Conservation (phyloP, 305 asterid genomes). For the Fraxinus sp. region DNA sequence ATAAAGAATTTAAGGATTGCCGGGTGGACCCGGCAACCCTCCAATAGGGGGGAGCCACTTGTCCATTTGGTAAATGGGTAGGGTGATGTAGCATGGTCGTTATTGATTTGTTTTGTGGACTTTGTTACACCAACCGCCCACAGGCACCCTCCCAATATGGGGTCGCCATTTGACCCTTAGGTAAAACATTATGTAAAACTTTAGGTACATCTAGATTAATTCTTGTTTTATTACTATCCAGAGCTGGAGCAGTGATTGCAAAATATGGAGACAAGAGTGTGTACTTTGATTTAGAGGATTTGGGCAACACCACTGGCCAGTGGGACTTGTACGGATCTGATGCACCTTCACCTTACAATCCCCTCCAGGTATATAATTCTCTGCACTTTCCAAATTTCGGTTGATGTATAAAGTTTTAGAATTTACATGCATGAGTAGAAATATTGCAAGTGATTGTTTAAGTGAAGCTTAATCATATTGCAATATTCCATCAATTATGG, state of each 20-base stretch:
- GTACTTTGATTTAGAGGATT: slow-evolving; percentile 94
- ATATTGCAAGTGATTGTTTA: neutral
- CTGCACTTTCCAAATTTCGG: neutral
- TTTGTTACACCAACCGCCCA: too few relatives aligned
- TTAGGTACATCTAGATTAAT: too few relatives aligned
- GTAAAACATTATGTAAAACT: too few relatives aligned
- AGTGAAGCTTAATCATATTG: neutral
- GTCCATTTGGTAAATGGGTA: too few relatives aligned
- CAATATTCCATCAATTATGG: neutral
- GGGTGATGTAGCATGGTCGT: neutral
- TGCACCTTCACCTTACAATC: slow-evolving; percentile 90
- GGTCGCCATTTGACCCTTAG: too few relatives aligned
- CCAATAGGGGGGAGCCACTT: too few relatives aligned
- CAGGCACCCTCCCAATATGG: too few relatives aligned
- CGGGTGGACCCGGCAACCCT: too few relatives aligned
- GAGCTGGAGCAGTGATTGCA: slow-evolving; percentile 81
- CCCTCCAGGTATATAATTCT: slow-evolving; percentile 60
- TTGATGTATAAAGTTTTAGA: neutral
- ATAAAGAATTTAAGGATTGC: neutral
- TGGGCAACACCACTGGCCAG: slow-evolving; percentile 93
- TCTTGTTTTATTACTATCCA: slow-evolving; percentile 17
- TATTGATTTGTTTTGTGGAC: neutral
- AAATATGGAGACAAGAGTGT: slow-evolving; percentile 94
- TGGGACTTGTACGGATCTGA: slow-evolving; percentile 99
- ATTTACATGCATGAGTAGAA: neutral